Conservation (phyloP, 2,329 filamentous ascomycete genomes). For the Ophiostoma australiae region DNA sequence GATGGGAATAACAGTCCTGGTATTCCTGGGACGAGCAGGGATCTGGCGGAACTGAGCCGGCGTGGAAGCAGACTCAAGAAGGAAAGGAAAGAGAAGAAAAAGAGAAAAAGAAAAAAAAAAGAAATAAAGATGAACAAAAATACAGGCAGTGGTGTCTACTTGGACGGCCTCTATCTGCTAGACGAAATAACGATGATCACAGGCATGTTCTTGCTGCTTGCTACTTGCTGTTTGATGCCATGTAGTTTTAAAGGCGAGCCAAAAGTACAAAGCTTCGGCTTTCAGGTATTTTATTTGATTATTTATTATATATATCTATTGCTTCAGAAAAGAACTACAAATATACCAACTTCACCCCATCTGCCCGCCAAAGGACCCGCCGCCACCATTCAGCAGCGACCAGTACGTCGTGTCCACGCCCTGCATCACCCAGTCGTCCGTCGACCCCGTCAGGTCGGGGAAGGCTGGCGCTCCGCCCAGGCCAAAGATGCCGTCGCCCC, state of each 20-base stretch:
- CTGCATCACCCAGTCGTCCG: slow-evolving; percentile 30
- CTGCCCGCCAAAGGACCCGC: slow-evolving; percentile 23
- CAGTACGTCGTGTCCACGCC: slow-evolving; percentile 30
- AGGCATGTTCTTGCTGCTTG: too few relatives aligned
- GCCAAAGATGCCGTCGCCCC: slow-evolving; percentile 19
- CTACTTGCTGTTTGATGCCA: too few relatives aligned
- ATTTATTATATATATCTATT: background rate
- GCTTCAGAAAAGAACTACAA: too few relatives aligned
- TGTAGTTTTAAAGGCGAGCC: too few relatives aligned
- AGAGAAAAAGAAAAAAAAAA: too few relatives aligned
- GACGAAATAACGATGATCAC: too few relatives aligned
- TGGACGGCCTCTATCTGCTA: too few relatives aligned
- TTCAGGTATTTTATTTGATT: too few relatives aligned
- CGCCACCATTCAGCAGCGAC: slow-evolving; percentile 28
- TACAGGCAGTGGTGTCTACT: too few relatives aligned
- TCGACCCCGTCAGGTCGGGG: slow-evolving; percentile 29
- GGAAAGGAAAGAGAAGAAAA: too few relatives aligned
- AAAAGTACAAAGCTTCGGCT: background rate
- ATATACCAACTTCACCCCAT: background rate
- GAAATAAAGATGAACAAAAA: too few relatives aligned
- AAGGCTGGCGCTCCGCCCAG: slow-evolving; percentile 22
- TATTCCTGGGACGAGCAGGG: background rate
- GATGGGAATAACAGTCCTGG: background rate
- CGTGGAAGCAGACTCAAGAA: background rate
- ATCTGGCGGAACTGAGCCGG: background rate